Conservation (phyloP, 768 basidiomycete genomes). For the Dentipellis fragilis region DNA sequence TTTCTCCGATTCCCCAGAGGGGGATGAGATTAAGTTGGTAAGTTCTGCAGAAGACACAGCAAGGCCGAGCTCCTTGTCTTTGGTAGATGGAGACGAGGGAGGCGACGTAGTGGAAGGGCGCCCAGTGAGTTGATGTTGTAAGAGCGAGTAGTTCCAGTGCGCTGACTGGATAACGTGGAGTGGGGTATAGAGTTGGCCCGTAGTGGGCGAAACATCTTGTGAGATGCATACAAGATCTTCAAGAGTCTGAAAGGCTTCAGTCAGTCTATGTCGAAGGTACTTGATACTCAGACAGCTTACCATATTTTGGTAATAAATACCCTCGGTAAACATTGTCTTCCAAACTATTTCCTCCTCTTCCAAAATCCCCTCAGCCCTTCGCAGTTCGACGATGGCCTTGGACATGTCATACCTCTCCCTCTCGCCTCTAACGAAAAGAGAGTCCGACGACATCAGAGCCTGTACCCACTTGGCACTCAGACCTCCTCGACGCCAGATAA, state of each 20-base stretch:
- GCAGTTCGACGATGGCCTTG: constrained; percentile 62
- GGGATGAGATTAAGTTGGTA: constrained; percentile 20
- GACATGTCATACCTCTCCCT: constrained; percentile 75
- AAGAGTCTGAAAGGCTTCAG: constrained; percentile 37
- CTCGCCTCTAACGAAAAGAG: constrained; percentile 72
- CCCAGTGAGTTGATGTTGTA: constrained; percentile 48
- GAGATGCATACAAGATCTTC: constrained; percentile 74
- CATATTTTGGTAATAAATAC: constrained; percentile 85
- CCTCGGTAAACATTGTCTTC: constrained; percentile 57
- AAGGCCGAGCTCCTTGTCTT: constrained; percentile 61
- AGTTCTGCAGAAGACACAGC: constrained; percentile 47
- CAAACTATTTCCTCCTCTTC: constrained; percentile 64
- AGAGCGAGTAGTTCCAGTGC: constrained; percentile 68
- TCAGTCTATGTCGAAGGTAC: no score
- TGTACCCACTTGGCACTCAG: constrained; percentile 65
- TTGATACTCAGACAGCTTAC: constrained; percentile 27
- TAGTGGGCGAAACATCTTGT: constrained; percentile 63
- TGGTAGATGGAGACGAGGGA: constrained; percentile 25
- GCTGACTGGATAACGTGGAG: constrained; percentile 60
- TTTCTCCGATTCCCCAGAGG: constrained; percentile 12
- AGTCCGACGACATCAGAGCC: constrained; percentile 66
- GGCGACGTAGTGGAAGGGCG: constrained; percentile 20
- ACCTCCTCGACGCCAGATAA: constrained; percentile 70
- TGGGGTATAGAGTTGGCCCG: constrained; percentile 59
- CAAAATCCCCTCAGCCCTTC: constrained; percentile 43